A percentile compares a stretch with the other conserved stretches of the same genome.
Evolutionary conservation across 2,329 filamentous ascomycete species (phyloP).

Genomic region (Pezicula rhizophila): DNA sequence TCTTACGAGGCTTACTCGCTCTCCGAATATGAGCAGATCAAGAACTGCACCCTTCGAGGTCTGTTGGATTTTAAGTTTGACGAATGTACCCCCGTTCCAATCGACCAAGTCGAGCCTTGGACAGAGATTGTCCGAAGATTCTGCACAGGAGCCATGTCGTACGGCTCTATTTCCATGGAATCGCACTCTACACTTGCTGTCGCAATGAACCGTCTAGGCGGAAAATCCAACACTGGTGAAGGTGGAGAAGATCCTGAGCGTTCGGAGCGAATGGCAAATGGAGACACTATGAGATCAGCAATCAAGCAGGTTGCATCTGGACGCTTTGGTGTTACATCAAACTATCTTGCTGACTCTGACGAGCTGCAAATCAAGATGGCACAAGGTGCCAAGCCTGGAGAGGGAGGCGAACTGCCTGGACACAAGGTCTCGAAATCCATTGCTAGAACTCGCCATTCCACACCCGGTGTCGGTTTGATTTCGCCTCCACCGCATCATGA

Average conservation of each 20-base stretch:
- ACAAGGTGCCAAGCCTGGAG: slow-evolving; percentile 94
- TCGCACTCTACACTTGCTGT: slow-evolving; percentile 93
- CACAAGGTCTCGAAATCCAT: slow-evolving; percentile 96
- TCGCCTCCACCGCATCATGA: slow-evolving; percentile 95
- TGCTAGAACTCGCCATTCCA: slow-evolving; percentile 90
- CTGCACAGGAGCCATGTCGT: slow-evolving; percentile 97
- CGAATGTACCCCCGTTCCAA: slow-evolving; percentile 74
- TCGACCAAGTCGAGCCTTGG: slow-evolving; percentile 97
- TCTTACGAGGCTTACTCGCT: slow-evolving; percentile 95
- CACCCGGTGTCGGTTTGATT: slow-evolving; percentile 91
- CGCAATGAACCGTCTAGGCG: slow-evolving; percentile 93
- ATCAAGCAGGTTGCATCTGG: slow-evolving; percentile 98
- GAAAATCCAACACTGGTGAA: slow-evolving; percentile 96
- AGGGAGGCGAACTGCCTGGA: slow-evolving; percentile 93
- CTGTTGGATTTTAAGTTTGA: slow-evolving; percentile 96
- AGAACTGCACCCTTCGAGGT: slow-evolving; percentile 89
- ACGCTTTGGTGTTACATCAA: slow-evolving; percentile 91
- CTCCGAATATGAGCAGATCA: slow-evolving; percentile 92
- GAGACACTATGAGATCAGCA: slow-evolving; percentile 92
- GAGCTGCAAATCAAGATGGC: slow-evolving; percentile 99
- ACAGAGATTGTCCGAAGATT: slow-evolving; percentile 95
- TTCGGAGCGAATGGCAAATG: slow-evolving; percentile 78
- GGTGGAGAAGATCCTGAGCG: slow-evolving; percentile 94
- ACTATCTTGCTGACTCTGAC: slow-evolving; percentile 90
- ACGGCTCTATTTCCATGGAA: slow-evolving; percentile 97